Conservation (phyloP, 805 yeast species). For the Candida ficus region DNA sequence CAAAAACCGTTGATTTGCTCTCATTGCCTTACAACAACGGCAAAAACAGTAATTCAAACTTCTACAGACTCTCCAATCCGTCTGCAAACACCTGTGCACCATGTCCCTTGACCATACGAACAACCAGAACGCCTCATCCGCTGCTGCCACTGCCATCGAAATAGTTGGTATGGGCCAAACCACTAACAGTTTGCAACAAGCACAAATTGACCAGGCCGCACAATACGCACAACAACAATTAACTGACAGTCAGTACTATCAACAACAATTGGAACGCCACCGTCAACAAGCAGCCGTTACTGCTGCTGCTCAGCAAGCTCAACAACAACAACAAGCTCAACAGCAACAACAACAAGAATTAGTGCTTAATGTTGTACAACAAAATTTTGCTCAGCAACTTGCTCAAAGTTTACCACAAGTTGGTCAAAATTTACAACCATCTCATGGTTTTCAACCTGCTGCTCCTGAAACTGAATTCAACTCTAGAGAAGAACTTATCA, state of each 20-base stretch:
- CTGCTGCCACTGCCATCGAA: slow-evolving; percentile 23
- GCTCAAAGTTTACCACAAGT: slow-evolving; percentile 20
- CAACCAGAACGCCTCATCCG: slow-evolving; percentile 16
- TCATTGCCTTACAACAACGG: too few relatives aligned
- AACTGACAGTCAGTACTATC: slow-evolving; percentile 12
- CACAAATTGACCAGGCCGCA: slow-evolving; percentile 7
- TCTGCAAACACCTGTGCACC: background rate
- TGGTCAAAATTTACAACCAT: slow-evolving; percentile 5
- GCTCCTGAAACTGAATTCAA: slow-evolving; percentile 21
- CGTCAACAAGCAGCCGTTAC: slow-evolving; percentile 19
- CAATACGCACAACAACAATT: slow-evolving; percentile 18
- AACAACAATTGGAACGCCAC: slow-evolving; percentile 15
- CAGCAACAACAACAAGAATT: slow-evolving; percentile 16
- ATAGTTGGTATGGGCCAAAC: slow-evolving; percentile 18
- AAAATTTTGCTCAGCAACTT: slow-evolving; percentile 19
- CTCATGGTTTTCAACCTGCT: slow-evolving; percentile 18
- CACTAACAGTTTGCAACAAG: slow-evolving; percentile 17
- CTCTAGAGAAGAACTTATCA: slow-evolving; percentile 20
- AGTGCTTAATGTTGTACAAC: slow-evolving; percentile 11
- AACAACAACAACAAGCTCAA: slow-evolving; percentile 14
- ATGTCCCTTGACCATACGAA: slow-evolving; percentile 14
- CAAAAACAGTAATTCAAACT: too few relatives aligned
- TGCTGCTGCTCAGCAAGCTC: too few relatives aligned
- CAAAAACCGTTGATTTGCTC: too few relatives aligned
- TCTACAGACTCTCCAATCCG: too few relatives aligned